Evolutionary conservation across 2,329 filamentous ascomycete genomes (phyloP).

Genomic region (Botryosphaeria dothidea): DNA sequence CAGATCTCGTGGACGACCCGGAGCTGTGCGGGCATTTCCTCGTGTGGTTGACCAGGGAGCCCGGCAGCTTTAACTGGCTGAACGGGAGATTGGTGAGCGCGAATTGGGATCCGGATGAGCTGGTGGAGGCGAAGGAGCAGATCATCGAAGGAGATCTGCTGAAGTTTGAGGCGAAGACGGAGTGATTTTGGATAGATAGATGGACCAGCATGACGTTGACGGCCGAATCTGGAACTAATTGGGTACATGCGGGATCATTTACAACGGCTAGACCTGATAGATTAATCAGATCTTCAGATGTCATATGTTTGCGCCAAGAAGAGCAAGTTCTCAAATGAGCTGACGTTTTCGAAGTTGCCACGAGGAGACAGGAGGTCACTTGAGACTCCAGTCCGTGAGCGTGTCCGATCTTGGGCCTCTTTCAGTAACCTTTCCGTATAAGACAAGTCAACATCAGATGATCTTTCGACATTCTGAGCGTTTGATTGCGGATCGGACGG

Average conservation of each 20-base stretch:
- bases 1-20: constrained; percentile 8
- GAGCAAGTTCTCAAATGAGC: constrained; percentile 1
- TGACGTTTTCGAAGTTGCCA: background rate
- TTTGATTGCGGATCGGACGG: background rate
- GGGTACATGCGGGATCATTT: no score
- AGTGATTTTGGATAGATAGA: background rate
- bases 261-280: background rate
- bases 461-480: background rate
- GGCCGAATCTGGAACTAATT: background rate
- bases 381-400: background rate
- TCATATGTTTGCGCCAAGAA: background rate
- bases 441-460: background rate
- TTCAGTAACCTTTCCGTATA: background rate
- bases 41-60: constrained; percentile 6
- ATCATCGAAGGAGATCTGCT: constrained; percentile 27
- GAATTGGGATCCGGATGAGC: constrained; percentile 28
- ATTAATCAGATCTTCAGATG: background rate
- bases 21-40: constrained; percentile 18
- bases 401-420: background rate
- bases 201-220: background rate
- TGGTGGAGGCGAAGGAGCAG: constrained; percentile 26
- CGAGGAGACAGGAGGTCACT: background rate
- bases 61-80: background rate
- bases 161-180: constrained; percentile 21
- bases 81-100: constrained; percentile 14